phyloP scores from a whole-genome alignment of 1,139 yeast genomes.

The Yamadazyma siamensis region DNA sequence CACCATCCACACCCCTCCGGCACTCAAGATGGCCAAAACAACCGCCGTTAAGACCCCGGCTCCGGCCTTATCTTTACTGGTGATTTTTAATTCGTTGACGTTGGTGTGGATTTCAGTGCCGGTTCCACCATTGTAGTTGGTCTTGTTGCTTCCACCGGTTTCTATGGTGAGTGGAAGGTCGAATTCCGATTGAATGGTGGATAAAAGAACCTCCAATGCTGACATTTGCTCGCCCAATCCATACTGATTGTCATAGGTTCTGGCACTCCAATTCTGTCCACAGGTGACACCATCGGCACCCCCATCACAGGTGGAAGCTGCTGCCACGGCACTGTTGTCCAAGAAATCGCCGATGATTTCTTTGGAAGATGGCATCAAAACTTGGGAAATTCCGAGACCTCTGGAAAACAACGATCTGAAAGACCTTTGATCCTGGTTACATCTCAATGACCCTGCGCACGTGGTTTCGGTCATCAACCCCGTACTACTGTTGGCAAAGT shows the following conservation, averaged over 20 bases:
- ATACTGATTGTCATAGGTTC: conserved; percentile 59
- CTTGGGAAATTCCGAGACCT: conserved; percentile 57
- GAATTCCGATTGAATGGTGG: conserved; percentile 25
- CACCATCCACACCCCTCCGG: conserved; percentile 46
- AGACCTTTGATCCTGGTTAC: conserved; percentile 74
- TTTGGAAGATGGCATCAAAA: conserved; percentile 51
- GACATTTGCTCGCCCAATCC: conserved; percentile 81
- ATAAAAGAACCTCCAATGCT: conserved; percentile 59
- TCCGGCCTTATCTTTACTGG: conserved; percentile 44
- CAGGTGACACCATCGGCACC: conserved; percentile 74
- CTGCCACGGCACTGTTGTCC: conserved; percentile 55
- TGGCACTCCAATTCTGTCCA: conserved; percentile 60
- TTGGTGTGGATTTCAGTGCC: conserved; percentile 25
- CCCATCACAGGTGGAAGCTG: conserved; percentile 70
- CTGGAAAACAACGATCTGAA: conserved; percentile 74
- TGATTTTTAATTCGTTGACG: conserved; percentile 26
- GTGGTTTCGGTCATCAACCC: conserved; percentile 63
- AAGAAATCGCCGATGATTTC: conserved; percentile 43
- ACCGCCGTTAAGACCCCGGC: conserved; percentile 47
- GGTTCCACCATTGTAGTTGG: conserved; percentile 48
- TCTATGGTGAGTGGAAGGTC: conserved; percentile 34
- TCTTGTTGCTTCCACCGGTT: conserved; percentile 46
- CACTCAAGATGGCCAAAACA: conserved; percentile 33
- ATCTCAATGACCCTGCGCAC: conserved; percentile 48
- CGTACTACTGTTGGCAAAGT: conserved; percentile 45